These are phyloP conservation scores for Plectranthus barbatus DNA, from an alignment of 257 asterid species.

Conservation along the genomic window DNA sequence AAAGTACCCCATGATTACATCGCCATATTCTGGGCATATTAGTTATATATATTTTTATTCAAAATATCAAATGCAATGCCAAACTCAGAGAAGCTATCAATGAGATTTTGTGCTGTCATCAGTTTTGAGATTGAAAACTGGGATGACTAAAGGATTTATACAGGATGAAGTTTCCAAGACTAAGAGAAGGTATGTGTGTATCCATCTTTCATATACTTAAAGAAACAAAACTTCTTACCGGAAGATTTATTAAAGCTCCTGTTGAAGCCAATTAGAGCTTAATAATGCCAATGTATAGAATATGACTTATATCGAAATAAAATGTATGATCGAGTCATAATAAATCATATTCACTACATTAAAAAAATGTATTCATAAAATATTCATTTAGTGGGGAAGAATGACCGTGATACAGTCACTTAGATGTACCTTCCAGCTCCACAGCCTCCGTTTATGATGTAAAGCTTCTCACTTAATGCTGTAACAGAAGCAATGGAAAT, in stretches of 20 bases:
- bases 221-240: not conserved
- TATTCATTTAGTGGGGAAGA: not conserved
- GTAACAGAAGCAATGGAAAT: slow-evolving; percentile 26
- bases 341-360: not conserved
- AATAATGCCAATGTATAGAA: not conserved
- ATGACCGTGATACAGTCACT: not conserved
- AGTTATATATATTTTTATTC: not conserved
- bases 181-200: too few species aligned
- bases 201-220: not conserved
- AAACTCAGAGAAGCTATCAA: not conserved
- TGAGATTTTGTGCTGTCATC: not conserved
- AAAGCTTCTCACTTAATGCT: slow-evolving; percentile 94
- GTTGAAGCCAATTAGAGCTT: not conserved
- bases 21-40: not conserved
- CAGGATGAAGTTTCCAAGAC: too few species aligned
- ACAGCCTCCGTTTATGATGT: slow-evolving; percentile 85
- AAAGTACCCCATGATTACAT: not conserved
- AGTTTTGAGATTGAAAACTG: too few species aligned
- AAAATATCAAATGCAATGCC: not conserved
- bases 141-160: too few species aligned
- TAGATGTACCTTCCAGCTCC: slow-evolving; percentile 87
- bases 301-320: not conserved
- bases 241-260: not conserved
- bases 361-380: too few species aligned
- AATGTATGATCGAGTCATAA: not conserved